phyloP scores from a whole-genome alignment of 148 eudicot genomes.

The Fallopia convolvulus region DNA sequence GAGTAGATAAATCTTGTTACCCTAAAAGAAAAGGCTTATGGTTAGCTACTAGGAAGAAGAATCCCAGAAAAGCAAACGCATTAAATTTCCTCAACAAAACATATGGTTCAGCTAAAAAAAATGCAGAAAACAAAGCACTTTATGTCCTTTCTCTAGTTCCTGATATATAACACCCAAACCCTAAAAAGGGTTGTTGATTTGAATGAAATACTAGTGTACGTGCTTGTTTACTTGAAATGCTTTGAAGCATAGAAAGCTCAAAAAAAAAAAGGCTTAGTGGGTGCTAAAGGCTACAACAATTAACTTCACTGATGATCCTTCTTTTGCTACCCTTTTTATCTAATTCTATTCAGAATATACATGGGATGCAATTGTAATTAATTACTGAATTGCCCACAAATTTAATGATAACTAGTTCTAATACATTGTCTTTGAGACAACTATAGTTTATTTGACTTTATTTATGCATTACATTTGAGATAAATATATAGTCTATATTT shows the following conservation, averaged over 20 bases:
- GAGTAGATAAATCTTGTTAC: neutral
- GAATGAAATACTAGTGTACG: conserved; percentile 19
- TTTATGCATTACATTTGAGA: too few relatives aligned
- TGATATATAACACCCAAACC: conserved; percentile 60
- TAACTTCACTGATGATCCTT: neutral
- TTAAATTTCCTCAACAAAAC: conserved; percentile 19
- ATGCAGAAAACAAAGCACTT: conserved; percentile 29
- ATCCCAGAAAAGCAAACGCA: conserved; percentile 13
- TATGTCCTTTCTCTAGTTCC: conserved; percentile 34
- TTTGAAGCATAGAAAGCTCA: conserved; percentile 13
- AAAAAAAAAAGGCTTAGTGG: neutral
- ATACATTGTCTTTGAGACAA: neutral
- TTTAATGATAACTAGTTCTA: neutral
- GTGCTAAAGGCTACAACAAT: conserved; percentile 8
- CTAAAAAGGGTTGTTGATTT: conserved; percentile 33
- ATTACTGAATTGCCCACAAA: neutral
- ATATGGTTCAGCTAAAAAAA: conserved; percentile 15
- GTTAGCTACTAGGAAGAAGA: neutral
- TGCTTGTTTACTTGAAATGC: conserved; percentile 2
- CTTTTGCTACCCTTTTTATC: neutral
- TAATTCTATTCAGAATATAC: neutral
- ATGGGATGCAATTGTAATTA: neutral
- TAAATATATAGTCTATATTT: too few relatives aligned
- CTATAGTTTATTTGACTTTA: too few relatives aligned
- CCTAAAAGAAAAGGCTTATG: neutral